Base-by-base conservation (phyloP, 768 basidiomycete genomes). In the Boletus fagicola region DNA sequence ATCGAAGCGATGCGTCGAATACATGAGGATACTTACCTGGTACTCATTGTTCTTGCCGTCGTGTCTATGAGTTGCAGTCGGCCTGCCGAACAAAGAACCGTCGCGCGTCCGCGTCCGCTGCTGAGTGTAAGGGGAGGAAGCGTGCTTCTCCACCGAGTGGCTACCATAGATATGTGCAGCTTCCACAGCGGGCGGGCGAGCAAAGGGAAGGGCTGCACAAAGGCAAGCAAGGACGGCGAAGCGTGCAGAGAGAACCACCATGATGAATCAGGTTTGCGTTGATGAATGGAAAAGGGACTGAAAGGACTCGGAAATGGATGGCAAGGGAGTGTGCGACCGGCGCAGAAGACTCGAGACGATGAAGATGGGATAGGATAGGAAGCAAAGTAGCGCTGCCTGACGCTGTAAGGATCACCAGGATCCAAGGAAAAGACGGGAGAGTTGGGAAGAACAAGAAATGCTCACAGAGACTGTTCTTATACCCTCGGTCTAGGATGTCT, bases 401-500 rank as follows among this genome's bases (percentile, higher is more conserved):
- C 50, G 58, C 56, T 57, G 46, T 22, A 54, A 60, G 62, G 81
- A 84, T 78, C 84, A 75, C 83, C 82, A 66, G 84, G 84, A 83
- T 76, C 83, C 66, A 68, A 60, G 61, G 59, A 75, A 59, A 57
- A 61, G 72, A 68, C 70, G 71, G 65, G 68, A 66, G 72, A 68
- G 72, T 72, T 69, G 69, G 62, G 70, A 74, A 73, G 69, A 64
- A 63, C 58, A 60, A 62, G 30, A 42, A 26, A 24, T 42, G 53
- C 59, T 54, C 53, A 55, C 53, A 22, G 49, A 12, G 50, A 43
- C 35, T 6, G 44, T 39, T 62, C 50, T 70, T 70, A 68, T 70
- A 70, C 61, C 36, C 38, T 42, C 4, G 3, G 38, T 16, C 40
- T 7, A n/a, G 53, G 6, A 20, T 63, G 67, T 68, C 61, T 65